These are phyloP conservation scores for Auriscalpium orientale DNA, from an alignment of 768 basidiomycete species.

Conservation along the genomic window DNA sequence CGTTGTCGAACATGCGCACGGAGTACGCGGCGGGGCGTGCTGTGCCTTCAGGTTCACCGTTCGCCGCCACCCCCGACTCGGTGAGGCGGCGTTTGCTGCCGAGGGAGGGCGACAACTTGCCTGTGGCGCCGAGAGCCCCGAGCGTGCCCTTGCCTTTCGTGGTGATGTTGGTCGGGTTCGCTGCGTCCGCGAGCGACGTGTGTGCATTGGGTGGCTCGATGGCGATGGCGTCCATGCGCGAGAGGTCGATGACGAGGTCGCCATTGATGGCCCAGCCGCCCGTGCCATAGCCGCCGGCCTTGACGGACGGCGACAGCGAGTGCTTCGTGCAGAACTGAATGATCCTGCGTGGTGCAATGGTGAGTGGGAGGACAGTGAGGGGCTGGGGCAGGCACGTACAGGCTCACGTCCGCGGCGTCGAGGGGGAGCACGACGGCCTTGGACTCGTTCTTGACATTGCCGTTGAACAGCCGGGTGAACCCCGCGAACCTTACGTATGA, in stretches of 20 bases:
- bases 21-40: background rate
- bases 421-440: constrained; percentile 64
- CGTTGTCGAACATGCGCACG: constrained; percentile 36
- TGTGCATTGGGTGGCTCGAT: constrained; percentile 57
- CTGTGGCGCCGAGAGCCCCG: constrained; percentile 36
- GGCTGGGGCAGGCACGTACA: constrained; percentile 36
- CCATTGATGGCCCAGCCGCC: constrained; percentile 87
- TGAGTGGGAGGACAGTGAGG: background rate
- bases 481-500: constrained; percentile 5
- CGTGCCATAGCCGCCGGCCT: constrained; percentile 88
- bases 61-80: constrained; percentile 46
- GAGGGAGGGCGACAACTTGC: background rate
- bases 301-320: constrained; percentile 67
- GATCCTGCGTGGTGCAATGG: constrained; percentile 33
- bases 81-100: constrained; percentile 2
- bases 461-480: constrained; percentile 53
- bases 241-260: constrained; percentile 78
- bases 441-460: constrained; percentile 54
- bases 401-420: constrained; percentile 77
- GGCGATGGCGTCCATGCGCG: constrained; percentile 55
- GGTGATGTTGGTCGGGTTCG: too few relatives aligned
- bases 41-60: constrained; percentile 24
- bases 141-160: constrained; percentile 45
- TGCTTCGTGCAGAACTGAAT: constrained; percentile 70
- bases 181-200: constrained; percentile 45